Evolutionary conservation across 164 flowering plant genomes (phyloP), one percentile per base, ranked within the genome.

Genomic region (Nymphaea colorata): DNA sequence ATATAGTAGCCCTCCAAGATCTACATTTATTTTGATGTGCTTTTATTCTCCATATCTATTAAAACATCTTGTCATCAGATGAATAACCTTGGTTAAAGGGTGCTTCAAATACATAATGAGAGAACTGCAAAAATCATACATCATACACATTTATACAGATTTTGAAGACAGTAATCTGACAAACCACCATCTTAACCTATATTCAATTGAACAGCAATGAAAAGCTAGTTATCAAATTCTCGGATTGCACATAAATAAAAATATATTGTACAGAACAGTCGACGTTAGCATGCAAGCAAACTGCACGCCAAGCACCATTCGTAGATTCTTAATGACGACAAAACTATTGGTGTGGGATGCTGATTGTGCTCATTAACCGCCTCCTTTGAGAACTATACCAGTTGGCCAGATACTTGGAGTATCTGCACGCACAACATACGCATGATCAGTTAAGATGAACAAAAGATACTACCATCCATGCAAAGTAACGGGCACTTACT

Each of bases 111-210:
- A 25, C 36, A 25, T 25, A 0, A 25, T 25, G 36, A 25, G 36
- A 25, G 36, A 25, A 25, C 36, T 25, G 36, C 36, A 25, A 25
- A 25, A 25, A 25, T 25, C 36, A 25, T 25, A 25, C 36, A 25
- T 25, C 36, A 25, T 25, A 25, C 36, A 25, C 36, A 25, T 25
- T 25, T 25, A 25, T 25, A 25, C 36, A 25, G 36, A 25, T 25
- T 25, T 25, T 0, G 36, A 25, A 25, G 36, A 25, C 36, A 25
- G 36, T 25, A 25, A 25, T 25, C 1, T 0, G 36, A 25, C 36
- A 25, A 25, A 25, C 97, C 91, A 0, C 97, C 97, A 59, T 93
- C 91, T 3, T 25, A 51, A 51, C 57, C 8, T 47, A 47, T 4
- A 15, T 51, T 51, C 14, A 51, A 51, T 51, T 51, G 57, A 5